phyloP scores from a whole-genome alignment of 164 flowering plant species.

The Saururus chinensis region DNA sequence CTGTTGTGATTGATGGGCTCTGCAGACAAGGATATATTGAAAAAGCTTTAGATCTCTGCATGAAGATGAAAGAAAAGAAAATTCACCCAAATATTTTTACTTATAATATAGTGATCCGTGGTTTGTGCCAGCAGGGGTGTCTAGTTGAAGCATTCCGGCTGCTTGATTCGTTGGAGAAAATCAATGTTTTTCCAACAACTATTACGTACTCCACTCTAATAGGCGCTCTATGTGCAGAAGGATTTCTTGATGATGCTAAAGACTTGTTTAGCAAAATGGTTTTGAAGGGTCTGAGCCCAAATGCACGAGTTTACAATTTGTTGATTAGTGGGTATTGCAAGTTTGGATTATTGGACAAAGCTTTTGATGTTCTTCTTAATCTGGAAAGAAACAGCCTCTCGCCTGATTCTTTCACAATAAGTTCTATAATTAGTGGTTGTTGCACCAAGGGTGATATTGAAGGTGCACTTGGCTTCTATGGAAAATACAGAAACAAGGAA shows the following conservation, averaged over 20 bases:
- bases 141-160: slow-evolving; percentile 72
- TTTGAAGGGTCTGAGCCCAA: slow-evolving; percentile 41
- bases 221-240: slow-evolving; percentile 55
- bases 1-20: slow-evolving; percentile 52
- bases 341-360: slow-evolving; percentile 48
- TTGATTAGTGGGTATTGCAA: slow-evolving; percentile 60
- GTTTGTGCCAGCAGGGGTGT: slow-evolving; percentile 71
- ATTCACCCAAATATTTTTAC: slow-evolving; percentile 46
- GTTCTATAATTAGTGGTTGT: slow-evolving; percentile 57
- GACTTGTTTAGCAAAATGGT: slow-evolving; percentile 58
- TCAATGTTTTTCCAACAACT: slow-evolving; percentile 43
- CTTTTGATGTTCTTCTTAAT: slow-evolving; percentile 36
- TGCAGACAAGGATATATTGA: slow-evolving; percentile 54
- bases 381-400: slow-evolving; percentile 27
- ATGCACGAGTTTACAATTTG: slow-evolving; percentile 53
- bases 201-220: slow-evolving; percentile 62
- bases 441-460: slow-evolving; percentile 64
- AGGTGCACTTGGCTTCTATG: slow-evolving; percentile 51
- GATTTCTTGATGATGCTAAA: slow-evolving; percentile 56
- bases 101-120: slow-evolving; percentile 64
- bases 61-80: slow-evolving; percentile 37
- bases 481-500: slow-evolving; percentile 40
- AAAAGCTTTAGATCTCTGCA: slow-evolving; percentile 62
- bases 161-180: slow-evolving; percentile 68
- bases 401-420: slow-evolving; percentile 62